Evolutionary conservation across 2,329 filamentous ascomycete species (phyloP), one percentile per base, ranked within the genome.

Genomic region (Colletotrichum horii): DNA sequence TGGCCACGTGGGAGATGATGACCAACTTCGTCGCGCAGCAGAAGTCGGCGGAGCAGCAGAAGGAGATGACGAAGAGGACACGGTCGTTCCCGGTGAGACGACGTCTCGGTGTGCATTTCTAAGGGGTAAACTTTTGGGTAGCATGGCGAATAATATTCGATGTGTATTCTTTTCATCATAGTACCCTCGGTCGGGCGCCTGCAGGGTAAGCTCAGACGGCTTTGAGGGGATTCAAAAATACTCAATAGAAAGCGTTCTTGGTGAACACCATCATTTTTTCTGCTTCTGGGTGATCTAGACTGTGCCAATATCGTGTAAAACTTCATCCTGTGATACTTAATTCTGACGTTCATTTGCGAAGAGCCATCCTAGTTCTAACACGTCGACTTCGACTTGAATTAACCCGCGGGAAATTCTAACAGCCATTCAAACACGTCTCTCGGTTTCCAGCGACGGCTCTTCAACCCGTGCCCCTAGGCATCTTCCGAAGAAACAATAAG

Each of bases 61-160:
- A 55, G 73, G 56, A 70, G 16, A 70, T 34, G 56, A 68, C 34
- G 38, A 55, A 36, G 55, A 72, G 70, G 52, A 55, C 32, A 26
- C 38, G 55, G 22, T 64, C 62, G 38, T 68, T 75, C 43, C 43
- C 56, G 38, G 48, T 65, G 70, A 73, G 73, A 65, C 38, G 73
- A 67, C 70, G 64, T 19, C 55, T 73, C 12, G 73, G 70, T 38
- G 32, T 22, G 34, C 64, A 75, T 72, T 73, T 73, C 73, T 75
- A 75, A 52, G 24, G 22, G 19, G 36, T 19, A 8, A 22, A 22
- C 15, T 24, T 69, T 55, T n/a, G 30, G 28, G 32, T 56, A 72
- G 73, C 73, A 75, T 75, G 73, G 73, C 73, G 69, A 62, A 62
- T 73, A 68, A 73, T 73, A 69, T 58, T 75, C 64, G 43, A 75